Evolutionary conservation across 2,329 filamentous ascomycete species (phyloP), one percentile per base, ranked within the genome.

Genomic region (Venturia effusa): DNA sequence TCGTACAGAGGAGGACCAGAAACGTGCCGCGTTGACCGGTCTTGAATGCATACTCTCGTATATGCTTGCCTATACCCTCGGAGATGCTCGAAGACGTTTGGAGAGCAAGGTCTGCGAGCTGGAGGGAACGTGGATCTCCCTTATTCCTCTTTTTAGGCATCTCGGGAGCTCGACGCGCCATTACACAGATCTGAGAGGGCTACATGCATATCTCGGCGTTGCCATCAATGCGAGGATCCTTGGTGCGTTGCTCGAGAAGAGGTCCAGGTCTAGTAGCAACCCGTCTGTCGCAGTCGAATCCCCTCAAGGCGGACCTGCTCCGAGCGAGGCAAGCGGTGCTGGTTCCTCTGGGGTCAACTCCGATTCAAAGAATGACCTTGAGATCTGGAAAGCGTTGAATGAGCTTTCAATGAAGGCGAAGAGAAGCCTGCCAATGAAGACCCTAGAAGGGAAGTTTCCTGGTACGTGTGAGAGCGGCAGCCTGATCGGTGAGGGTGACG

Each of bases 1-100:
- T 1, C 32, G 30, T 2, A 71, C 64, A 1, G 71, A 74, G 43
- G 68, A 71, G 24, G 74, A 76, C 32, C 68, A 71, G 54, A 74
- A 75, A 67, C 71, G 70, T 8, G 73, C 70, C 3, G 78, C 78
- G 5, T 71, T 78, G 40, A 76, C 74, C 59, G 72, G 74, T 37
- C 61, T 80, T n/a, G 79, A 81, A 66, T 79, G 76, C 54, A 74
- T 80, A 37, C 65, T 80, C 67, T 76, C 74, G 7, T 76, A 75
- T 67, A 75, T 76, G 72, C 71, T 71, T 27, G 72, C 74, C 22
- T 76, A 72, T 27, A 68, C 71, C 63, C 70, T 70, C 24, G 70
- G 71, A 66, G 74, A 76, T 57, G 62, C 69, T 15, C 70, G 68
- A 0, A 67, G 69, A 8, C 68, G 69, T 37, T 66, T 73, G 7